Conservation (phyloP, 1,284 basidiomycete genomes). For the Ceratobasidium theobromae region DNA sequence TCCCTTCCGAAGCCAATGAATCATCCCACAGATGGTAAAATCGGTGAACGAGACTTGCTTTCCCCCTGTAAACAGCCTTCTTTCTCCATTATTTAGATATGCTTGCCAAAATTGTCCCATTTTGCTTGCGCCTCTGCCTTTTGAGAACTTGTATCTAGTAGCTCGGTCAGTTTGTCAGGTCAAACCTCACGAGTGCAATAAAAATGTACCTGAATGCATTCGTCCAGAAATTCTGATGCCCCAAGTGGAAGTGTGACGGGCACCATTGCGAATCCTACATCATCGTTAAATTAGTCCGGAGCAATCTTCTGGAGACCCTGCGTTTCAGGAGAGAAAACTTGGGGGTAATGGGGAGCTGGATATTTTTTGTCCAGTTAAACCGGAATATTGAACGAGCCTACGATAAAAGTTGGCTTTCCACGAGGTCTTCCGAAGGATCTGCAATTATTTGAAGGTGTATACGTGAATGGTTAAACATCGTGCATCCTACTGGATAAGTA, state of each 20-base stretch:
- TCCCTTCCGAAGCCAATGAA: conserved; percentile 15
- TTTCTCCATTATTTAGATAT: background rate
- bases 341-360: conserved; percentile 4
- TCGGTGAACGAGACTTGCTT: conserved; percentile 19
- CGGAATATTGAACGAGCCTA: conserved; percentile 32
- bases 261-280: conserved; percentile 12
- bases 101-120: conserved; percentile 3
- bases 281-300: conserved; percentile 6
- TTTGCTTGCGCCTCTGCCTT: conserved; percentile 1
- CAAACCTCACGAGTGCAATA: conserved; percentile 8
- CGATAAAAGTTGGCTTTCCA: conserved; percentile 15
- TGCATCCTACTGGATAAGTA: conserved; percentile 17
- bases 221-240: conserved; percentile 35
- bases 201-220: conserved; percentile 2
- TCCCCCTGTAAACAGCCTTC: conserved; percentile 5
- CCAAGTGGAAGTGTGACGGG: conserved; percentile 20
- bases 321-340: conserved; percentile 19
- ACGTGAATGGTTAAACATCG: background rate
- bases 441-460: conserved; percentile 21
- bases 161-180: background rate
- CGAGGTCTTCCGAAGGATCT: conserved; percentile 30
- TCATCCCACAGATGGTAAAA: conserved; percentile 10
- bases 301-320: conserved; percentile 27
- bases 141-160: background rate
- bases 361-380: conserved; percentile 32